Percentiles rank a stretch among this genome's conserved stretches.
Conservation (phyloP, 2,329 filamentous ascomycete species). For the Exophiala oligosperma region DNA sequence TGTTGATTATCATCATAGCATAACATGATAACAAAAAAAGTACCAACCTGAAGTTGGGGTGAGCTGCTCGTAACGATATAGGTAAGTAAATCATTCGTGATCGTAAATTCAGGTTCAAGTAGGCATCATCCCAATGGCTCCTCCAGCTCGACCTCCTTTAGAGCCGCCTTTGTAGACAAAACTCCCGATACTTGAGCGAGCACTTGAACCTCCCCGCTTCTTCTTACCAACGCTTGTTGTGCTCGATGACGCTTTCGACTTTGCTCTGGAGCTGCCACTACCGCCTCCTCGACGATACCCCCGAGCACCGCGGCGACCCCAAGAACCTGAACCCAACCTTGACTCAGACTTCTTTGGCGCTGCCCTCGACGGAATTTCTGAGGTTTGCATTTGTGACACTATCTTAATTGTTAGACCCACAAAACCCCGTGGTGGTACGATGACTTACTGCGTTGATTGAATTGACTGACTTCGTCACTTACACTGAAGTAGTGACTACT, state of each 20-base stretch:
- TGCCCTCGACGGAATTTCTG: conserved; percentile 1
- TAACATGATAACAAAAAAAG: background rate
- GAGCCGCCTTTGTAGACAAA: background rate
- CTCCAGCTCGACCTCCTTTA: background rate
- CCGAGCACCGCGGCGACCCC: background rate
- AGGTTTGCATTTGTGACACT: conserved; percentile 25
- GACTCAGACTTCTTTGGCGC: conserved; percentile 2
- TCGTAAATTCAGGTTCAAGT: background rate
- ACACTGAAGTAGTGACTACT: conserved; percentile 30
- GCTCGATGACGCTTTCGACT: conserved; percentile 1
- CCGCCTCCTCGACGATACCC: background rate
- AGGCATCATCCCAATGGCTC: conserved; percentile 4
- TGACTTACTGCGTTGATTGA: conserved; percentile 28
- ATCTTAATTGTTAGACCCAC: conserved; percentile 11
- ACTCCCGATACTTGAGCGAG: conserved; percentile 5
- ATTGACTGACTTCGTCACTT: conserved; percentile 19
- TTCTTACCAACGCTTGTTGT: conserved; percentile 7
- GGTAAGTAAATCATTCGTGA: too few species aligned
- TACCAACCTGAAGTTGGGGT: background rate
- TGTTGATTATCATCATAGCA: too few species aligned
- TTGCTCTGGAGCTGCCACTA: background rate
- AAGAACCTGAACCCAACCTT: conserved; percentile 2
- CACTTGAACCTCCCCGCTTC: background rate
- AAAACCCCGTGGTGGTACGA: background rate
- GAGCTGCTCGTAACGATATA: background rate